Evolutionary conservation across 2,329 filamentous ascomycete species (phyloP).

Genomic region (Penicillium digitatum): DNA sequence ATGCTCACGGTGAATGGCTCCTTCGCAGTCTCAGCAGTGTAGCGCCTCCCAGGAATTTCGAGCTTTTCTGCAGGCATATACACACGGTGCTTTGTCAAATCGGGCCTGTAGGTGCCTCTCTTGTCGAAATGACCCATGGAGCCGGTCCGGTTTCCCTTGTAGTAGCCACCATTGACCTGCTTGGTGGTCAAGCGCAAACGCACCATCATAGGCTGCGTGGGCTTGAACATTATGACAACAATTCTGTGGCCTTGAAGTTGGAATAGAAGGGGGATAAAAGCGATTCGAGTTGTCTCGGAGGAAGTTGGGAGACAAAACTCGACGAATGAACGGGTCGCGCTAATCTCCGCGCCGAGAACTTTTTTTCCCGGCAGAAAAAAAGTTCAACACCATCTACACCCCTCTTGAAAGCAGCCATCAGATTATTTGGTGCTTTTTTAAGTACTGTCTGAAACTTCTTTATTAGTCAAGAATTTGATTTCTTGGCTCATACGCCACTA

Average conservation of each 20-base stretch:
- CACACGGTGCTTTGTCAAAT: constrained; percentile 84
- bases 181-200: constrained; percentile 87
- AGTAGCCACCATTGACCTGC: constrained; percentile 87
- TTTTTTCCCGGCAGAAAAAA: constrained; percentile 34
- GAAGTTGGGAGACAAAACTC: constrained; percentile 10
- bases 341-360: constrained; percentile 35
- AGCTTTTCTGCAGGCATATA: constrained; percentile 53
- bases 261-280: constrained; percentile 9
- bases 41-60: neutral
- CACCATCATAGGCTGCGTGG: constrained; percentile 55
- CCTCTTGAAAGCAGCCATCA: constrained; percentile 12
- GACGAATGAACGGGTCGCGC: constrained; percentile 26
- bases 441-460: constrained; percentile 4
- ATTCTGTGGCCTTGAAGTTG: constrained; percentile 1
- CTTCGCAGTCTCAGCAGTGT: neutral
- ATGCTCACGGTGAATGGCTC: constrained; percentile 3
- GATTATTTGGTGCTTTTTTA: constrained; percentile 6
- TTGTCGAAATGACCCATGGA: constrained; percentile 77
- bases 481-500: constrained; percentile 19
- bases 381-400: constrained; percentile 21
- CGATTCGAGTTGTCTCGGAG: constrained; percentile 18
- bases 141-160: constrained; percentile 91
- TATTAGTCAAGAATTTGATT: neutral
- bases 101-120: constrained; percentile 63
- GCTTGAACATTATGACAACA: constrained; percentile 40